Base-by-base conservation (phyloP, 306 rosid genomes). In the Trichosanthes truncata region DNA sequence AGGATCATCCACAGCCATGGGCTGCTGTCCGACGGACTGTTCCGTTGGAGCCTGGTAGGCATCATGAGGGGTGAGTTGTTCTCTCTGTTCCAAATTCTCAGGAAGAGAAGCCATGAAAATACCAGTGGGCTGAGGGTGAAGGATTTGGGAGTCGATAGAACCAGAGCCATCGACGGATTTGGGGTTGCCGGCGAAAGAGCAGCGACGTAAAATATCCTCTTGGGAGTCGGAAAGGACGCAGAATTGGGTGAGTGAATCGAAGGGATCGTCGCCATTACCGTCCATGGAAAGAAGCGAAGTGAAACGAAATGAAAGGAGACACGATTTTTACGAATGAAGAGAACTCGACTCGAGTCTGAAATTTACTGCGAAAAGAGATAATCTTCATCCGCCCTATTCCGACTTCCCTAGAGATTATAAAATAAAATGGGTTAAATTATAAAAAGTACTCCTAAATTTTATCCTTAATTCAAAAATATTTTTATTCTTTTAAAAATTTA, bases 181-280 rank as follows among this genome's bases (percentile, higher is more conserved):
- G 7, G 26, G 73, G 73, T 9, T 21, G 74, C 74, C 74, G 74
- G 74, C 74, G 31, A 67, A 67, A 40, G 74, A n/a, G 51, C 51
- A 38, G 31, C 13, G 49, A n/a, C 74, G 51, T 10, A 67, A 21
- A 0, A n/a, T 5, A 1, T 67, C 74, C 51, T 67, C 51, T 67
- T 67, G 74, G 31, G 74, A 67, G 25, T 67, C 31, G 1, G 74
- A 67, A n/a, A 67, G 1, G 18, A 38, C 1, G 18, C 74, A 67
- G 9, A 38, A 18, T n/a, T 67, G 45, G 29, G 74, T 1, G 51
- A 67, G 51, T 67, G 29, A 67, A n/a, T 38, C 74, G 26, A 38
- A 67, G 9, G 74, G 74, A n/a, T 67, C 74, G 33, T 21, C 29
- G 74, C 17, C 51, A 38, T 38, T 4, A 2, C 3, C 74, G 31